Percentiles rank a stretch among this genome's conserved stretches.
These are phyloP conservation scores for Sporothrix protearum DNA, from an alignment of 2,329 filamentous ascomycete genomes.

Conservation along the genomic window DNA sequence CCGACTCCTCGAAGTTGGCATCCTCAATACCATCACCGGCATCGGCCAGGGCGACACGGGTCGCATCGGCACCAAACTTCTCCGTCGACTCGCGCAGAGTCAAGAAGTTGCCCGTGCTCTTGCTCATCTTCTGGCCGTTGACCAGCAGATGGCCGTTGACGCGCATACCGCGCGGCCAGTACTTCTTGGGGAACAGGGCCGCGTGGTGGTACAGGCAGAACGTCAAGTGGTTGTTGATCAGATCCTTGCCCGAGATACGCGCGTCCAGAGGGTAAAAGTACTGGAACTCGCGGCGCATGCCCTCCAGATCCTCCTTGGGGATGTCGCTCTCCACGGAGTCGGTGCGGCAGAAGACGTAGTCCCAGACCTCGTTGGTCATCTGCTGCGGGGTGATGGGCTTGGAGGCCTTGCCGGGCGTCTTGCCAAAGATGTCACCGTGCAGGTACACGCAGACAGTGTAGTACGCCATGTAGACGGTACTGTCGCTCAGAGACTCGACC, in stretches of 20 bases:
- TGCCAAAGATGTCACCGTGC: conserved; percentile 81
- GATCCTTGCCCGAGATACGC: conserved; percentile 83
- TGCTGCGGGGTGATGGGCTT: conserved; percentile 72
- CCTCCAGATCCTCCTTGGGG: conserved; percentile 59
- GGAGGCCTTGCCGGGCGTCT: conserved; percentile 58
- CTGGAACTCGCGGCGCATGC: conserved; percentile 86
- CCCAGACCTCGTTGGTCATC: conserved; percentile 94
- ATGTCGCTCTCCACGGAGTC: conserved; percentile 71
- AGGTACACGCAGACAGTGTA: conserved; percentile 65
- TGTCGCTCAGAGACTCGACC: conserved; percentile 84
- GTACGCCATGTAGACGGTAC: conserved; percentile 86
- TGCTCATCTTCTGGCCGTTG: conserved; percentile 98
- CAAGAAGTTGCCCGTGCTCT: conserved; percentile 96
- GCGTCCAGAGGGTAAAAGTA: conserved; percentile 97
- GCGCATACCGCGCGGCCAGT: conserved; percentile 83
- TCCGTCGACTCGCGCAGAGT: conserved; percentile 79
- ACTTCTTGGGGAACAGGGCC: conserved; percentile 80
- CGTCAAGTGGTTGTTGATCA: conserved; percentile 90
- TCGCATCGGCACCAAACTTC: conserved; percentile 92
- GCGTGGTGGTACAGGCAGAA: conserved; percentile 94
- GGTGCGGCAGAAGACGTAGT: conserved; percentile 83
- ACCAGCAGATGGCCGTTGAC: conserved; percentile 90
- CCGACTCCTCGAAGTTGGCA: conserved; percentile 94
- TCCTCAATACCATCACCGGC: conserved; percentile 92
- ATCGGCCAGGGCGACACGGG: conserved; percentile 86